Evolutionary conservation across 164 flowering plant genomes (phyloP).

Genomic region (Liriodendron chinense): DNA sequence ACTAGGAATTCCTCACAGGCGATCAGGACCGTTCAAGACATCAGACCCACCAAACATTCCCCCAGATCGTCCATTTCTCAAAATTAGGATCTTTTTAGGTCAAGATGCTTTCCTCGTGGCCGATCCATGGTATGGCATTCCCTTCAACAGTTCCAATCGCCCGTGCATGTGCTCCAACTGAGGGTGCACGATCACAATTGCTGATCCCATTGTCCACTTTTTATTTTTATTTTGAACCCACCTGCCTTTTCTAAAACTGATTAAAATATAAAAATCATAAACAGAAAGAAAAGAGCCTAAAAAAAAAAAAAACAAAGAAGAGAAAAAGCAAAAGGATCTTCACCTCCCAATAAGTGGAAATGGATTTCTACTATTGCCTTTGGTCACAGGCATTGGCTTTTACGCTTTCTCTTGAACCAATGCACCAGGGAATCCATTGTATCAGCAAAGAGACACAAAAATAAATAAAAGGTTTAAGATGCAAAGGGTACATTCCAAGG

Average conservation of each 20-base stretch:
- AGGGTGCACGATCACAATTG: too few relatives aligned
- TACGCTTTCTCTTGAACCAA: slow-evolving; percentile 45
- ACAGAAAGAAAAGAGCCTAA: neutral
- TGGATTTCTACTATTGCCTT: slow-evolving; percentile 2
- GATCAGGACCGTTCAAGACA: too few relatives aligned
- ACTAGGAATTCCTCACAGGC: too few relatives aligned
- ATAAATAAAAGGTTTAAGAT: neutral
- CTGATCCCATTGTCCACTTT: too few relatives aligned
- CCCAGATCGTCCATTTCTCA: too few relatives aligned
- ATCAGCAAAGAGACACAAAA: neutral
- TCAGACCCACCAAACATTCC: too few relatives aligned
- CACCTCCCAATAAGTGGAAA: slow-evolving; percentile 16
- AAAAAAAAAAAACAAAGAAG: neutral
- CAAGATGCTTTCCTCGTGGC: too few relatives aligned
- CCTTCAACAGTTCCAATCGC: too few relatives aligned
- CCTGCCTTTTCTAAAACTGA: neutral
- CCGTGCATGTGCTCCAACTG: too few relatives aligned
- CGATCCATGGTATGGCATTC: too few relatives aligned
- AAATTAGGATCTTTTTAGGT: too few relatives aligned
- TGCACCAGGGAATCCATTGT: slow-evolving; percentile 21
- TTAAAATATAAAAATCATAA: too few relatives aligned
- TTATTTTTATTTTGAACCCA: neutral
- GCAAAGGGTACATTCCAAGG: slow-evolving; percentile 1
- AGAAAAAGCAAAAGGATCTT: slow-evolving; percentile 18
- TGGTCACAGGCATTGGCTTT: slow-evolving; percentile 9